Evolutionary conservation across 441 rosid species (phyloP), one percentile per base, ranked within the genome.

Genomic region (Arabidopsis lyrata): DNA sequence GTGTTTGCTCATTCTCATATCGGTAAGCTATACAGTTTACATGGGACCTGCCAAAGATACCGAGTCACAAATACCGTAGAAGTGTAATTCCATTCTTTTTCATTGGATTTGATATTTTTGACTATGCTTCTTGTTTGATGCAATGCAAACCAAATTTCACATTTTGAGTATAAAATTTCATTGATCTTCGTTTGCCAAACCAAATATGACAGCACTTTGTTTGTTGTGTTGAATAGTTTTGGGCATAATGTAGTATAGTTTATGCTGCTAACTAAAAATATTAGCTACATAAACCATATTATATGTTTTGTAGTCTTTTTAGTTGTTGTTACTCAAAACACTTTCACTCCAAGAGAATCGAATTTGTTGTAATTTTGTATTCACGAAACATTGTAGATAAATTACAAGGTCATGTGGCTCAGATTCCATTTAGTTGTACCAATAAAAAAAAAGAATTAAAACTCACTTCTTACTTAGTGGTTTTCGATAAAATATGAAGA

Each of bases 21-120:
- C 97, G 2, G 85, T 87, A 29, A 78, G 82, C 68, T 87, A 74
- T 81, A 91, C 95, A 36, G 47, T 91, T 44, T 88, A 81, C 70
- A 15, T 72, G 50, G 97, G 96, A 64, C 94, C 95, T 6, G 90
- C 90, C 48, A 93, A 84, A 63, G 97, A 93, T 66, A 77, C 66
- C 0, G 90, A 82, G 64, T 85, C 82, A 84, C 52, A 53, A 60
- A 44, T 16, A 66, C 48, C 22, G 1, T 67, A 75, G 41, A 22
- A 18, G 34, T 18, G 39, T 66, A 22, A 22, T 29, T 16, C 16
- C 16, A 36, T 57, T 32, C 48, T 50, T 15, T 12, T 20, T n/a
- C 4, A 39, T 22, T 66, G 18, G 55, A 5, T 20, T 42, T 61
- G n/a, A 1, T 5, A 15, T 34, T 34, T 16, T 63, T 53, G 9